Conservation (phyloP, 768 basidiomycete species). For the Tephrocybe sp. region DNA sequence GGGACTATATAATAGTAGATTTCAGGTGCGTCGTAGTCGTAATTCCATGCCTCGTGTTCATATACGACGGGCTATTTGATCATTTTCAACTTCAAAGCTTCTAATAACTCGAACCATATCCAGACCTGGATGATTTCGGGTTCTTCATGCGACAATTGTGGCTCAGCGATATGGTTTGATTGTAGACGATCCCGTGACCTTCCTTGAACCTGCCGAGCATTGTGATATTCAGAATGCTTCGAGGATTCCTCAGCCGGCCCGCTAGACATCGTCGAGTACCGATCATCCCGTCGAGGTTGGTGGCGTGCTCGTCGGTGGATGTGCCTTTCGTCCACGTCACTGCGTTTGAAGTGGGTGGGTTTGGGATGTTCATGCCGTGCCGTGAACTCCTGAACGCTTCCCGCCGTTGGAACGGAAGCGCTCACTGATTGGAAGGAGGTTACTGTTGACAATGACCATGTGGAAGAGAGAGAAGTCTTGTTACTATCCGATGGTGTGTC, state of each 20-base stretch:
- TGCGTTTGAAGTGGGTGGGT: background rate
- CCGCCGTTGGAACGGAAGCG: background rate
- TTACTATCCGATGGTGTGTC: no score
- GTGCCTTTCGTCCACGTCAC: background rate
- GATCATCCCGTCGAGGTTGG: background rate
- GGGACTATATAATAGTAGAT: constrained; percentile 62
- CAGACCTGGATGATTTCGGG: constrained; percentile 21
- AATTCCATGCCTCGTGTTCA: constrained; percentile 24
- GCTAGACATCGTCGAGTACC: background rate
- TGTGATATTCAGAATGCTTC: background rate
- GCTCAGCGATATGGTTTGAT: background rate
- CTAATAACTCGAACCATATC: background rate
- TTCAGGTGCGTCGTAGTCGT: constrained; percentile 26
- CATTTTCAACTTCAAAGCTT: background rate
- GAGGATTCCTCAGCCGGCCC: background rate
- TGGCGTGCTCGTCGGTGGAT: background rate
- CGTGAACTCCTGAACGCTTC: background rate
- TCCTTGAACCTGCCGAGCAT: background rate
- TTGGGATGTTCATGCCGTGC: background rate
- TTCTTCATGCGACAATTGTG: background rate
- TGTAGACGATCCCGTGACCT: background rate
- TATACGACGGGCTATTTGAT: constrained; percentile 18
- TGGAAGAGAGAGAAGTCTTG: no score
- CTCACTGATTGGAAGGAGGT: background rate
- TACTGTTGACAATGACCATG: no score